phyloP scores from a whole-genome alignment of 805 yeast genomes.

The Scheffersomyces amazonensis region DNA sequence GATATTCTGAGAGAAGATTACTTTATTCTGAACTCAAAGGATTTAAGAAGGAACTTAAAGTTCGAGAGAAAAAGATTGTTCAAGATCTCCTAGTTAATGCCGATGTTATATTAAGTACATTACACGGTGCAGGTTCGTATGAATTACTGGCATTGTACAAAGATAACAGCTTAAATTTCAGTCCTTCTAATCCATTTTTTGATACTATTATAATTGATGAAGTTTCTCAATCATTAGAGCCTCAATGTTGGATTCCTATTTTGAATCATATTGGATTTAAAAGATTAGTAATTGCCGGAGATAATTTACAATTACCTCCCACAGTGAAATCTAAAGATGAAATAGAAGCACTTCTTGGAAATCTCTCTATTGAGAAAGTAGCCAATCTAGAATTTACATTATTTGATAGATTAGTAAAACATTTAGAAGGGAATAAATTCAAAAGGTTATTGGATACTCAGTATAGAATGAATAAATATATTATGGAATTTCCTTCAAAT shows the following conservation, averaged over 20 bases:
- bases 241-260: conserved; percentile 95
- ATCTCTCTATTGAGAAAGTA: conserved; percentile 26
- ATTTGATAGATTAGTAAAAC: conserved; percentile 69
- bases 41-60: conserved; percentile 65
- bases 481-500: conserved; percentile 76
- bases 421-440: conserved; percentile 42
- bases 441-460: conserved; percentile 68
- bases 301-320: conserved; percentile 88
- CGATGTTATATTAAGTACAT: conserved; percentile 73
- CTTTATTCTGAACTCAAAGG: conserved; percentile 68
- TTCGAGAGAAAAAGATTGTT: conserved; percentile 63
- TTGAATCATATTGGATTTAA: conserved; percentile 57
- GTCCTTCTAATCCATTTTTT: conserved; percentile 43
- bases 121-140: conserved; percentile 83
- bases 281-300: conserved; percentile 83
- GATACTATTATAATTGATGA: conserved; percentile 90
- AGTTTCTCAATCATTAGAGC: conserved; percentile 90
- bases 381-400: conserved; percentile 59
- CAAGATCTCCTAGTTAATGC: conserved; percentile 57
- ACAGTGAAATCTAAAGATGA: conserved; percentile 60
- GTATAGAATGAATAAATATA: conserved; percentile 79
- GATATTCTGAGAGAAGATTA: conserved; percentile 60
- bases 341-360: neutral
- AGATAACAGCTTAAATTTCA: conserved; percentile 14
- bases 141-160: conserved; percentile 58